These are phyloP conservation scores for Halteria grandinella DNA, from an alignment of 73 alveolate species.

Conservation along the genomic window DNA sequence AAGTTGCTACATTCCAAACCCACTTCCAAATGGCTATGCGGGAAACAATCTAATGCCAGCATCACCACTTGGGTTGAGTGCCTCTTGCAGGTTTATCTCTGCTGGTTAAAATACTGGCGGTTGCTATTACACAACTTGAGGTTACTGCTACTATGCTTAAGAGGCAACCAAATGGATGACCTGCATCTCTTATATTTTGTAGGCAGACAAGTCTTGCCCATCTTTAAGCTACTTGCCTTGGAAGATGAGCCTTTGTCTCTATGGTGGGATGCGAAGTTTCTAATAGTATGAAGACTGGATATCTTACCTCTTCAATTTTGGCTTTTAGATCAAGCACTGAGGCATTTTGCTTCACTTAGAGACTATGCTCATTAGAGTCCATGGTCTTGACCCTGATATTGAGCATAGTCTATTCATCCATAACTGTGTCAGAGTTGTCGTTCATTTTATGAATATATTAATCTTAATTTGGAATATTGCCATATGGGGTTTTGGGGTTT, in stretches of 20 bases:
- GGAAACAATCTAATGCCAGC: no score
- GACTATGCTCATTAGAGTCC: constrained; percentile 56
- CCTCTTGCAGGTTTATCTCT: constrained; percentile 63
- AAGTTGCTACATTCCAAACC: no score
- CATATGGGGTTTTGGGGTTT: constrained; percentile 3
- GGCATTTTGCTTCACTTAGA: constrained; percentile 31
- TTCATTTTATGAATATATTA: constrained; percentile 2
- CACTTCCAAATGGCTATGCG: no score
- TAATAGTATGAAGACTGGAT: not conserved
- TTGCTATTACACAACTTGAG: constrained; percentile 42
- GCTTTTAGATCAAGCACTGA: constrained; percentile 58
- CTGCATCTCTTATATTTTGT: constrained; percentile 78
- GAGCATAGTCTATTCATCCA: not conserved
- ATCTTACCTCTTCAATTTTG: constrained; percentile 48
- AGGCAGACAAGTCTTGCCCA: constrained; percentile 64
- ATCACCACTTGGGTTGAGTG: no score
- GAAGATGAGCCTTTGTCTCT: constrained; percentile 82
- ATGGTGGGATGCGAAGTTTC: constrained; percentile 76
- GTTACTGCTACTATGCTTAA: constrained; percentile 25
- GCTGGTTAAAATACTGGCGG: constrained; percentile 5
- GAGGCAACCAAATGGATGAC: constrained; percentile 89
- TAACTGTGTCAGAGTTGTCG: no score
- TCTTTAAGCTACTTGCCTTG: constrained; percentile 88
- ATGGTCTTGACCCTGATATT: constrained; percentile 54
- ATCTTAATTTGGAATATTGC: not conserved